Base-by-base conservation (phyloP, 441 rosid genomes). In the Populus hybrid region DNA sequence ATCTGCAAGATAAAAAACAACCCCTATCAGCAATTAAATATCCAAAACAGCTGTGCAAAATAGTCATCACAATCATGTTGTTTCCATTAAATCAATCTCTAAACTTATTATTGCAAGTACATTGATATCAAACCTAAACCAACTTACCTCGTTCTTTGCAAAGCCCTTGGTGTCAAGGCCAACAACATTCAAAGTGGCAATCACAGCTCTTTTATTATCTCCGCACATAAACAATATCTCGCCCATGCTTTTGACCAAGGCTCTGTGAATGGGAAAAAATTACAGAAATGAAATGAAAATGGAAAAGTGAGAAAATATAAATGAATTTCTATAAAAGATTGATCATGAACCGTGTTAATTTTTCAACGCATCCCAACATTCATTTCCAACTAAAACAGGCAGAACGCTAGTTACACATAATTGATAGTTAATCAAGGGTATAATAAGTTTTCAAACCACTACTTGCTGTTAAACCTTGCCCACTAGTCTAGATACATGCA, bases 181-280 rank as follows among this genome's bases (percentile, higher is more conserved):
- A 75, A 82, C 35, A 65, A 72, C 78, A 82, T 72, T 79, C 82
- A 92, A 78, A 81, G 86, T 88, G 35, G 92, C 97, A 83, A 95
- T 83, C 40, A 88, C 93, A 16, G 92, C 97, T 46, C 90, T 86
- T 81, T 83, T 87, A 78, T 90, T 82, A 84, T 82, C 90, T 84
- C 99, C 99, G 83, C 98, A 94, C 40, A 81, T 76, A 79, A 95
- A 92, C 78, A 95, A 83, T 81, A 95, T 94, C 93, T 95, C 99
- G 70, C 89, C 82, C 97, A 92, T 94, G 83, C 99, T 95, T 81
- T 85, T 91, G 70, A 94, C 94, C 82, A 95, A 87, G 71, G 98
- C 95, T 85, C 99, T 95, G 90, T 32, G 67, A 34, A 81, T 38
- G 72, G 12, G 38, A 30, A 24, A 50, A 74, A 12, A 14, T 23